These are phyloP conservation scores for Psilocybe sp. DNA, from an alignment of 768 basidiomycete genomes.

Conservation along the genomic window DNA sequence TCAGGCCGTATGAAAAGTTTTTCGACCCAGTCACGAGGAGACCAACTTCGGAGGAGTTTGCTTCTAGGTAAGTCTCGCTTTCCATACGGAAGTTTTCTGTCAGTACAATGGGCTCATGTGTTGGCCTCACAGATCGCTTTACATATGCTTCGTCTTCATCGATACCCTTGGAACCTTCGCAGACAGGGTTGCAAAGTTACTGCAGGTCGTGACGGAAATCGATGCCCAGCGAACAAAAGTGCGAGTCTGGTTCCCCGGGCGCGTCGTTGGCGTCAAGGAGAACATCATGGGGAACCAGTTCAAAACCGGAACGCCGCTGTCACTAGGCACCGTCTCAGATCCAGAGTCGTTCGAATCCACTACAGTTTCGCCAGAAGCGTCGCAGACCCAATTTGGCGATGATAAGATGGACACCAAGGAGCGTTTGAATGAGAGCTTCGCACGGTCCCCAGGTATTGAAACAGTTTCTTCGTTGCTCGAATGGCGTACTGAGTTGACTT, in stretches of 20 bases:
- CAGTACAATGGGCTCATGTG: neutral
- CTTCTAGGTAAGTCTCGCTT: conserved; percentile 29
- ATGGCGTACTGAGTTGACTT: no score
- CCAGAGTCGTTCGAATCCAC: conserved; percentile 27
- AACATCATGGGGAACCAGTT: conserved; percentile 29
- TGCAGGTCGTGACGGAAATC: conserved; percentile 30
- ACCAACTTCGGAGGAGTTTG: conserved; percentile 32
- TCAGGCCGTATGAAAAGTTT: conserved; percentile 39
- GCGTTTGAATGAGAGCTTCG: conserved; percentile 12
- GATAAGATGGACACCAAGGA: neutral
- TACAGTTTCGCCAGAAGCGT: neutral
- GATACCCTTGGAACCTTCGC: conserved; percentile 40
- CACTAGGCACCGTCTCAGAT: conserved; percentile 35
- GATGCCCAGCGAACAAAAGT: conserved; percentile 32
- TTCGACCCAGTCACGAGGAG: conserved; percentile 35
- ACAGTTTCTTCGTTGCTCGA: neutral
- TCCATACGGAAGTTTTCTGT: neutral
- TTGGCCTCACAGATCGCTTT: conserved; percentile 32
- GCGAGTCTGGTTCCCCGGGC: conserved; percentile 41
- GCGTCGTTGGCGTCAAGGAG: conserved; percentile 35
- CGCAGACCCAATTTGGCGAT: conserved; percentile 7
- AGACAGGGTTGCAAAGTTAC: conserved; percentile 28
- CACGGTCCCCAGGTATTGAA: neutral
- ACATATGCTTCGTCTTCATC: conserved; percentile 43
- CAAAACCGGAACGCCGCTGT: conserved; percentile 24